Percentiles rank a stretch among this genome's conserved stretches.
phyloP scores from a whole-genome alignment of 2,329 filamentous ascomycete species.

The Fusarium bactridioides region DNA sequence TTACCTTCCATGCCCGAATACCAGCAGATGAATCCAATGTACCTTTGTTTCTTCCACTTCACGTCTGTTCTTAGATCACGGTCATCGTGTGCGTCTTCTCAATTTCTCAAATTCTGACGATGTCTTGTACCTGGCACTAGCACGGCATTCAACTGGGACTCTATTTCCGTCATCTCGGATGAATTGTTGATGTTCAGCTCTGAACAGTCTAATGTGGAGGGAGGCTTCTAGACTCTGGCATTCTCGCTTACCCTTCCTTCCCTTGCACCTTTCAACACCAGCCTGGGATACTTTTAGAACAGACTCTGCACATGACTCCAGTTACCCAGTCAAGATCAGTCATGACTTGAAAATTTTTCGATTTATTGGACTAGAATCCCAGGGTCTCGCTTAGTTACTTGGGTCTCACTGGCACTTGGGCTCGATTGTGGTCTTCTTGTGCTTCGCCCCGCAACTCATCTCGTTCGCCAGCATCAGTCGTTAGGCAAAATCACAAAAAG shows the following conservation, averaged over 20 bases:
- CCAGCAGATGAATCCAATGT: neutral
- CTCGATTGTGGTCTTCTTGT: neutral
- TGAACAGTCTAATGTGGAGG: neutral
- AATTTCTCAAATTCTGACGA: neutral
- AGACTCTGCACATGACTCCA: slow-evolving; percentile 35
- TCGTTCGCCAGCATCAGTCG: slow-evolving; percentile 1
- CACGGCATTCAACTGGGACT: neutral
- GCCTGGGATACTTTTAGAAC: neutral
- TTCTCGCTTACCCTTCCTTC: slow-evolving; percentile 12
- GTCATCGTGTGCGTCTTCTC: neutral
- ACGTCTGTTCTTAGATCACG: neutral
- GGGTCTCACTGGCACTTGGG: slow-evolving; percentile 3
- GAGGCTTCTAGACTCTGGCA: slow-evolving; percentile 21
- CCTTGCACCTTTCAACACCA: neutral
- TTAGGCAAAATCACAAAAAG: slow-evolving; percentile 23
- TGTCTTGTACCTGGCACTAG: neutral
- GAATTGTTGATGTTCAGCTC: slow-evolving; percentile 2
- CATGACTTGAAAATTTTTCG: slow-evolving; percentile 31
- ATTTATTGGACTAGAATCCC: slow-evolving; percentile 9
- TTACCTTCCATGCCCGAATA: too few species aligned
- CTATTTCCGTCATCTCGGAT: slow-evolving; percentile 39
- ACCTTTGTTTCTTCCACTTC: neutral
- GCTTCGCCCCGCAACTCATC: slow-evolving; percentile 15
- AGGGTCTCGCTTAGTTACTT: slow-evolving; percentile 3
- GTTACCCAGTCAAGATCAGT: slow-evolving; percentile 30